Percentiles rank a stretch among this genome's conserved stretches.
These are phyloP conservation scores for Thelonectria olida DNA, from an alignment of 2,329 filamentous ascomycete genomes.

Conservation along the genomic window DNA sequence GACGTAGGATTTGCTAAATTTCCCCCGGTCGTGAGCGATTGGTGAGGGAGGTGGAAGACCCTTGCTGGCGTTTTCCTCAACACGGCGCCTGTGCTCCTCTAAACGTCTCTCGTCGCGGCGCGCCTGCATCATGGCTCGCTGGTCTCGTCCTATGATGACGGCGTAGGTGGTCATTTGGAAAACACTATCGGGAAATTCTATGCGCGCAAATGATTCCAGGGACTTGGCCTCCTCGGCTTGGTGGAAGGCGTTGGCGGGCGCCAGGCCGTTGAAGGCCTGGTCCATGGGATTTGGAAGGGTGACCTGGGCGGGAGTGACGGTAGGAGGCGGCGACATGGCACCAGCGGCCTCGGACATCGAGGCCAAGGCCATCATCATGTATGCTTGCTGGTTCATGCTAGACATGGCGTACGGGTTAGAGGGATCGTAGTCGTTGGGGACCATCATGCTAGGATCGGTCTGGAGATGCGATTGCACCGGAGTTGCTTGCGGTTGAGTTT, in stretches of 20 bases:
- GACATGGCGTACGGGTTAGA: slow-evolving; percentile 48
- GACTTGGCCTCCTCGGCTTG: slow-evolving; percentile 50
- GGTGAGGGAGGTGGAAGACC: slow-evolving; percentile 63
- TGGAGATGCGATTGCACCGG: slow-evolving; percentile 31
- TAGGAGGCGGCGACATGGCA: slow-evolving; percentile 53
- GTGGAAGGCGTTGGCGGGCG: slow-evolving; percentile 44
- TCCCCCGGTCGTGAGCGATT: slow-evolving; percentile 59
- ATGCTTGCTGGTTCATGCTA: slow-evolving; percentile 49
- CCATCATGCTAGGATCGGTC: slow-evolving; percentile 25
- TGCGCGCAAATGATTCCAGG: slow-evolving; percentile 65
- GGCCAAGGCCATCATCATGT: slow-evolving; percentile 57
- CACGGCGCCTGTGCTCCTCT: slow-evolving; percentile 54
- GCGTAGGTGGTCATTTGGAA: slow-evolving; percentile 82
- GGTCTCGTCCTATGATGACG: slow-evolving; percentile 77
- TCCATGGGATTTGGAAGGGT: slow-evolving; percentile 51
- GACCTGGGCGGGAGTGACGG: slow-evolving; percentile 57
- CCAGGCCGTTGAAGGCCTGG: slow-evolving; percentile 41
- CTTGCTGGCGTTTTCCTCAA: slow-evolving; percentile 56
- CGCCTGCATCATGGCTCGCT: slow-evolving; percentile 65
- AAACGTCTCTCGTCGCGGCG: slow-evolving; percentile 60
- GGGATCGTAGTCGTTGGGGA: slow-evolving; percentile 41
- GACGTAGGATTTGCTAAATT: slow-evolving; percentile 72
- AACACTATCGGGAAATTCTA: slow-evolving; percentile 78
- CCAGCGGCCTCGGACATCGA: slow-evolving; percentile 48
- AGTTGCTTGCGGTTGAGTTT: slow-evolving; percentile 31